Base-by-base conservation (phyloP, 2,329 filamentous ascomycete species). In the Fusarium tanahbumbuense region DNA sequence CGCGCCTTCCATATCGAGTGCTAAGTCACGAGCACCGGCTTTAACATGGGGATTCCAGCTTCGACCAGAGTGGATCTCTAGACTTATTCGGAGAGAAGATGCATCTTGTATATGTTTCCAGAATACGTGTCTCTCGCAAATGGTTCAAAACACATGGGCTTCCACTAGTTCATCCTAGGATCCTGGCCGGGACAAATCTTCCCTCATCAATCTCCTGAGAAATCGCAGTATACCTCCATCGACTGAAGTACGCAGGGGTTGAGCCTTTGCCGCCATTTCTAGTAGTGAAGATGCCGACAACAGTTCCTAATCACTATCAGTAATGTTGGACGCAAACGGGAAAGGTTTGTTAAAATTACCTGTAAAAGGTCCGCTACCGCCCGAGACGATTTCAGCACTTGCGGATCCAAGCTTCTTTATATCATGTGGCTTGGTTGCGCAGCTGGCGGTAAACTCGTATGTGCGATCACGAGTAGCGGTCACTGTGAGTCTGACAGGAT, bases 351-450 rank as follows among this genome's bases (percentile, higher is more conserved):
- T 5, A 5, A 16, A 16, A 7, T 45, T 4, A 45, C 42, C 42
- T 45, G 42, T 27, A 16, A 45, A 45, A 25, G 42, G 42, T 15
- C 42, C 42, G 8, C 42, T 45, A 11, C 42, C 42, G 9, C 42
- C 42, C 15, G 20, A 23, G 42, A 45, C 42, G 10, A 45, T 45
- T 3, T 45, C 13, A 16, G 12, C 42, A 25, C 42, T 45, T 8
- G 42, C 42, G 0, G 12, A 16, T 0, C 42, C 42, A 16, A 45
- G 42, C 15, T 45, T 16, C 42, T 16, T 27, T 25, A 0, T 3
- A 22, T 18, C 16, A 7, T 5, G 4, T 45, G 42, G 20, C 8
- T 27, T 18, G 4, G 7, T 15, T 5, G 0, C 13, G 15, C 0
- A 45, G 20, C 20, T 16, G 12, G 42, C 23, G 0, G 1, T 1